phyloP scores from a whole-genome alignment of 1,284 basidiomycete genomes.

The Cronartium quercuum region DNA sequence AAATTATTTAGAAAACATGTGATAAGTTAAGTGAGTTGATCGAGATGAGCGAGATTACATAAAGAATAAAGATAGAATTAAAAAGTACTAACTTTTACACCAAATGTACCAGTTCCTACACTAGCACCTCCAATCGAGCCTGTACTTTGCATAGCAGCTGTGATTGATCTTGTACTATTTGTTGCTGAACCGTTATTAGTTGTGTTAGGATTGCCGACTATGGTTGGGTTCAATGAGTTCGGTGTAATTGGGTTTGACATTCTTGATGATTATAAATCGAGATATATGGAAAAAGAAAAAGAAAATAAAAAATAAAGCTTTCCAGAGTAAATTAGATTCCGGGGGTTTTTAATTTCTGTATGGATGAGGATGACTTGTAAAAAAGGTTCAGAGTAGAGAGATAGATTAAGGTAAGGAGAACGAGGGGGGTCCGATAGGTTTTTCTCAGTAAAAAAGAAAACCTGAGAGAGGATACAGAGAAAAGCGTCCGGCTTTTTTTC shows the following conservation, averaged over 20 bases:
- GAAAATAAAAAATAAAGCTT: too few relatives aligned
- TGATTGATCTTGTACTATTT: conserved; percentile 33
- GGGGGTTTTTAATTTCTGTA: too few relatives aligned
- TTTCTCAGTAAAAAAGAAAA: too few relatives aligned
- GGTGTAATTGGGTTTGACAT: not conserved
- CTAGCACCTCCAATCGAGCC: conserved; percentile 25
- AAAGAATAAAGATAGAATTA: not conserved
- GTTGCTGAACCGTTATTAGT: conserved; percentile 4
- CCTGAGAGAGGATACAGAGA: too few relatives aligned
- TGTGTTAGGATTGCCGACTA: not conserved
- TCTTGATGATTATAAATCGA: too few relatives aligned
- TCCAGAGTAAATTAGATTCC: too few relatives aligned
- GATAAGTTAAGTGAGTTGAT: conserved; percentile 8
- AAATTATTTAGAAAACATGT: not conserved
- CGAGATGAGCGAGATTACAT: conserved; percentile 1
- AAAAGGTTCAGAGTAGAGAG: too few relatives aligned
- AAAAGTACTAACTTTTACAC: conserved; percentile 41
- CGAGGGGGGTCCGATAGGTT: too few relatives aligned
- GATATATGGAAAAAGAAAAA: too few relatives aligned
- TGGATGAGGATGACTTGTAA: too few relatives aligned
- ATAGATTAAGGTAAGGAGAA: too few relatives aligned
- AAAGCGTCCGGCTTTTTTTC: too few relatives aligned
- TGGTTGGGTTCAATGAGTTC: conserved; percentile 13
- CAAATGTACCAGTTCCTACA: conserved; percentile 42
- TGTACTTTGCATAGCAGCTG: conserved; percentile 29